Evolutionary conservation across 768 basidiomycete genomes (phyloP), one percentile per base, ranked within the genome.

Genomic region (Leccinum uliginosum): DNA sequence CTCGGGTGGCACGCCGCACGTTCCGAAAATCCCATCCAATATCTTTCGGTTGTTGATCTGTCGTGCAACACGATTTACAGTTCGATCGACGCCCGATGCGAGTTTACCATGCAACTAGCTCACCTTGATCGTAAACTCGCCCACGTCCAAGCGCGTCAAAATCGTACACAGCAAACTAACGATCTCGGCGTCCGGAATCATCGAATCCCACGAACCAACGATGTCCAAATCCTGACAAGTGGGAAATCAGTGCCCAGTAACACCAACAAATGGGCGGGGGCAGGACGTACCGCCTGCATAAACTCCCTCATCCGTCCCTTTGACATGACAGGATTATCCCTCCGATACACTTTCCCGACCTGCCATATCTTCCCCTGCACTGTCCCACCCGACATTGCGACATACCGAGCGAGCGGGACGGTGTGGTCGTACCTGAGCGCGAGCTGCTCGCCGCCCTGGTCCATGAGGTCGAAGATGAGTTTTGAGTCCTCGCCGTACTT

Each of bases 281-380:
- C 5, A 43, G 5, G 23, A 59, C 84, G 62, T 62, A 94, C 93
- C 60, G 96, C 97, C 73, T 99, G 97, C 66, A 89, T 92, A 67
- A 99, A 99, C 76, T 99, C 97, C 57, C 97, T 83, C 95, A 99
- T 97, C 26, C 97, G 80, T 0, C 97, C 97, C 76, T 99, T 99
- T 27, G 87, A 89, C 88, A 98, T 94, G 55, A 95, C 95, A 0
- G 97, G 97, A 61, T 87, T 93, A 73, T 99, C 97, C 68, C 97
- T 77, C 59, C 97, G 79, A 73, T 98, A 99, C 19, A 99, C 97
- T 75, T 98, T 99, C n/a, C 94, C 95, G 51, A 99, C 86, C 72
- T 98, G 97, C 87, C 93, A 99, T 14, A 98, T 71, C 75, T 98
- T 98, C 59, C 85, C 76, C 62, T 86, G 85, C 6, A 81, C 75